A percentile compares a stretch with the other conserved stretches of the same genome.
Evolutionary conservation across 2,329 filamentous ascomycete genomes (phyloP).

Genomic region (Didymella sp.): DNA sequence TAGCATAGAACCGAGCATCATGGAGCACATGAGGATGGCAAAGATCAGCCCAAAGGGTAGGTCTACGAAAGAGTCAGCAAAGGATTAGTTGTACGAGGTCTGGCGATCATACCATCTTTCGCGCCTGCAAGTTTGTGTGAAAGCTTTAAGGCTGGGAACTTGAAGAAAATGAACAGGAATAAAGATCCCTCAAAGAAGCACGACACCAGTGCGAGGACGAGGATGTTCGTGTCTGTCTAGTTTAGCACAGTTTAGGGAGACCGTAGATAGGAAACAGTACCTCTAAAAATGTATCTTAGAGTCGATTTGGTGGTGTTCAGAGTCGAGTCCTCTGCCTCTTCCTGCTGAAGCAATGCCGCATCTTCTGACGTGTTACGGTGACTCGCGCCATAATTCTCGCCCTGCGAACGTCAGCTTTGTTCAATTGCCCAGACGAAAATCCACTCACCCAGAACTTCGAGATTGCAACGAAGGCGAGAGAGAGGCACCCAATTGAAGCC

Average conservation of each 20-base stretch:
- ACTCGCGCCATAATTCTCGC: conserved; percentile 58
- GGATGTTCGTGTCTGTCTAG: conserved; percentile 55
- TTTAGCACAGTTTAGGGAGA: neutral
- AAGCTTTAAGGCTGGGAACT: conserved; percentile 61
- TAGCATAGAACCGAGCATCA: conserved; percentile 64
- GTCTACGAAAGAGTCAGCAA: conserved; percentile 27
- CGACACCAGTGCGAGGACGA: conserved; percentile 60
- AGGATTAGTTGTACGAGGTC: neutral
- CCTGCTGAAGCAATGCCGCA: conserved; percentile 36
- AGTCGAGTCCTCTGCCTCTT: conserved; percentile 29
- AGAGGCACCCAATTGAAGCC: conserved; percentile 55
- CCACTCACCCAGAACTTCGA: conserved; percentile 57
- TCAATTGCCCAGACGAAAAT: conserved; percentile 23
- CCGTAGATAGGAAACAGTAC: conserved; percentile 1
- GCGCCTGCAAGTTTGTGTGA: conserved; percentile 39
- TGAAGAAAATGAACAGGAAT: conserved; percentile 70
- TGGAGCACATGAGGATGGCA: conserved; percentile 65
- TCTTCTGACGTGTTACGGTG: conserved; percentile 27
- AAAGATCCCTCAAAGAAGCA: conserved; percentile 68
- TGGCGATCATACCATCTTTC: conserved; percentile 31
- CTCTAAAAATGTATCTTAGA: conserved; percentile 34
- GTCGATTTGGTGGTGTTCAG: conserved; percentile 30
- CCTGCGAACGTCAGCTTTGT: conserved; percentile 41
- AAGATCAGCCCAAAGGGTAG: conserved; percentile 62
- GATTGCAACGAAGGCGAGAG: conserved; percentile 56